Percentiles rank a stretch among this genome's conserved stretches.
Conservation (phyloP, 1,284 basidiomycete species). For the Apiotrichum sp. region DNA sequence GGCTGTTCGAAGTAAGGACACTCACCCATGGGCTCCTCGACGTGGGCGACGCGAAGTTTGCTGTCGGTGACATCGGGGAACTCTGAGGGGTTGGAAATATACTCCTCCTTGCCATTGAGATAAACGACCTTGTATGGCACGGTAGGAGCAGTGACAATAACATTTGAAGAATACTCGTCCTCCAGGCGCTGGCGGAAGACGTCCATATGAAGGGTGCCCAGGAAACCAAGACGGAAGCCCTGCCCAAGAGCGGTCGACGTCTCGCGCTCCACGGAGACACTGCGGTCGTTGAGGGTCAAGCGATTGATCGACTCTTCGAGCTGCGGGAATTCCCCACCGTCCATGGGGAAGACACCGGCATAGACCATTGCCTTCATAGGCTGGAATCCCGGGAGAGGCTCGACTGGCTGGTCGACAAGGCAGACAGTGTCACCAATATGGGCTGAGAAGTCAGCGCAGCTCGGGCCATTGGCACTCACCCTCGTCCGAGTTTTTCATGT, state of each 20-base stretch:
- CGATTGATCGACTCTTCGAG: slow-evolving; percentile 92
- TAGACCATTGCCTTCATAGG: slow-evolving; percentile 94
- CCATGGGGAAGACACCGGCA: slow-evolving; percentile 90
- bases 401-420: slow-evolving; percentile 65
- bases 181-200: slow-evolving; percentile 82
- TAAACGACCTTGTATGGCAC: slow-evolving; percentile 88
- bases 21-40: slow-evolving; percentile 71
- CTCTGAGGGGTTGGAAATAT: slow-evolving; percentile 83
- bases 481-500: slow-evolving; percentile 98
- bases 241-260: slow-evolving; percentile 91
- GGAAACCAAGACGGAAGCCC: slow-evolving; percentile 88
- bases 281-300: slow-evolving; percentile 41
- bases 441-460: slow-evolving; percentile 14
- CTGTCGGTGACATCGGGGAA: slow-evolving; percentile 75
- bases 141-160: slow-evolving; percentile 87
- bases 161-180: slow-evolving; percentile 87
- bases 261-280: slow-evolving; percentile 83
- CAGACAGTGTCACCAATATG: slow-evolving; percentile 79
- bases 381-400: slow-evolving; percentile 86
- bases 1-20: slow-evolving; percentile 16
- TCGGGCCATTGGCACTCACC: slow-evolving; percentile 51
- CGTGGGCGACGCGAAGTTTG: slow-evolving; percentile 59
- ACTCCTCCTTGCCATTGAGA: slow-evolving; percentile 57
- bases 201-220: slow-evolving; percentile 96
- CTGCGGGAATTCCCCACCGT: slow-evolving; percentile 83